Evolutionary conservation across 2,329 filamentous ascomycete genomes (phyloP).

Genomic region (Escovopsis sp.): DNA sequence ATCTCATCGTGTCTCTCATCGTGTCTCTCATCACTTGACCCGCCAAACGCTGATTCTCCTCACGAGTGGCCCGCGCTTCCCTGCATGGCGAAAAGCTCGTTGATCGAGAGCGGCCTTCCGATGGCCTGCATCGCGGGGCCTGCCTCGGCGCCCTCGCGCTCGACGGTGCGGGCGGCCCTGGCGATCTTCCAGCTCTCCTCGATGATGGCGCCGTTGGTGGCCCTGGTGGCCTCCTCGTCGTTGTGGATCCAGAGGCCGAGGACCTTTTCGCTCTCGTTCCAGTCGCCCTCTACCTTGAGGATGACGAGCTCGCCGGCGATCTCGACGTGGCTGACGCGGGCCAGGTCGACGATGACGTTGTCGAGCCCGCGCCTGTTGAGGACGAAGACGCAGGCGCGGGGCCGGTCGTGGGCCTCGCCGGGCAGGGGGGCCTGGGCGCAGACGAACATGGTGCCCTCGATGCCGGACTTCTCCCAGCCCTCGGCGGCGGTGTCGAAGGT

Average conservation of each 20-base stretch:
- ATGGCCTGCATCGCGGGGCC: constrained; percentile 30
- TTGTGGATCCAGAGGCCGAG: constrained; percentile 43
- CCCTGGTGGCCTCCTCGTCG: constrained; percentile 29
- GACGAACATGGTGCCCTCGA: constrained; percentile 83
- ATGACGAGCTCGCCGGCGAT: constrained; percentile 41
- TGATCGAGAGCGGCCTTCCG: constrained; percentile 28
- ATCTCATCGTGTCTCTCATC: neutral
- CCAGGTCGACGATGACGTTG: constrained; percentile 55
- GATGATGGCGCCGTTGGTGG: constrained; percentile 26
- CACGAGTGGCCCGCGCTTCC: constrained; percentile 2
- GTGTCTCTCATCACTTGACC: too few relatives aligned
- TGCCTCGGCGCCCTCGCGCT: constrained; percentile 17
- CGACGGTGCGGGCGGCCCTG: constrained; percentile 15
- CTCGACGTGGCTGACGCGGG: constrained; percentile 47
- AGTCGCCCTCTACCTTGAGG: constrained; percentile 24
- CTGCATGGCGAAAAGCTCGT: constrained; percentile 28
- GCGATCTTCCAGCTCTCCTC: constrained; percentile 28
- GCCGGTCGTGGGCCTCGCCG: constrained; percentile 22
- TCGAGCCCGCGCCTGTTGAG: constrained; percentile 58
- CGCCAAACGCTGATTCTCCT: neutral
- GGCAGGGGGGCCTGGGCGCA: constrained; percentile 40
- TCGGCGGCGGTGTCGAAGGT: constrained; percentile 50
- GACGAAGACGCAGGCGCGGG: constrained; percentile 49
- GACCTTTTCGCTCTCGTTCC: constrained; percentile 24
- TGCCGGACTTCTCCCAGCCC: constrained; percentile 70